Evolutionary conservation across 345 rosid species (phyloP).

Genomic region (Mallotus nudiflorus): DNA sequence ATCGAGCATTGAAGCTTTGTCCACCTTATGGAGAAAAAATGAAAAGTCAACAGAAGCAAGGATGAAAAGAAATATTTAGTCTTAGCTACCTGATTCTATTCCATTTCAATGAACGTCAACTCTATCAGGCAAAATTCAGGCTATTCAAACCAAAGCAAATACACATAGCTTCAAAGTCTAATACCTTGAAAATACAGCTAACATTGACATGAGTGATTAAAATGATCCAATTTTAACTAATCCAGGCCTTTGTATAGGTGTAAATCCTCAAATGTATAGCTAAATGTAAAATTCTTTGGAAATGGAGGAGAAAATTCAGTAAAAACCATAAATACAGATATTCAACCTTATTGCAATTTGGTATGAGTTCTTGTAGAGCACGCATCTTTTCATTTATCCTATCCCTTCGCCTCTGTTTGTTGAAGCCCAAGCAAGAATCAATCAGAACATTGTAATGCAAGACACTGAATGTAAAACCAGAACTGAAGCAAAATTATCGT

Average conservation of each 20-base stretch:
- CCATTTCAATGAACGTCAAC: background rate
- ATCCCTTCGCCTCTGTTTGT: slow-evolving; percentile 80
- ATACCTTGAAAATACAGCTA: background rate
- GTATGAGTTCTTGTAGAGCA: slow-evolving; percentile 89
- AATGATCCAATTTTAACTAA: background rate
- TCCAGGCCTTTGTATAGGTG: background rate
- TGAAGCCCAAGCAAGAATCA: slow-evolving; percentile 18
- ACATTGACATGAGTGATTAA: background rate
- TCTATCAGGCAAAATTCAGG: slow-evolving; percentile 8
- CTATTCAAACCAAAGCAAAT: background rate
- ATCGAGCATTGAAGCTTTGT: slow-evolving; percentile 96
- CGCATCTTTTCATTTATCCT: slow-evolving; percentile 95
- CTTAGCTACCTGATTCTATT: slow-evolving; percentile 10
- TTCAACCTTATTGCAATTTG: slow-evolving; percentile 84
- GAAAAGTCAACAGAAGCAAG: slow-evolving; percentile 20
- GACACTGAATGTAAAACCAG: slow-evolving; percentile 7
- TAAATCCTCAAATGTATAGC: background rate
- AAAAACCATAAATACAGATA: background rate
- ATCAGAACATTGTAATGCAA: slow-evolving; percentile 18
- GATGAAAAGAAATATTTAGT: slow-evolving; percentile 4
- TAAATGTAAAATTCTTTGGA: background rate
- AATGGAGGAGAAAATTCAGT: background rate
- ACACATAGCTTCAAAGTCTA: background rate
- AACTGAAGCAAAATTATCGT: slow-evolving; percentile 6
- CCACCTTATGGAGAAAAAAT: slow-evolving; percentile 54